A percentile compares a stretch with the other conserved stretches of the same genome.
These are phyloP conservation scores for Penicillium nordicum DNA, from an alignment of 2,329 filamentous ascomycete genomes.

Conservation along the genomic window DNA sequence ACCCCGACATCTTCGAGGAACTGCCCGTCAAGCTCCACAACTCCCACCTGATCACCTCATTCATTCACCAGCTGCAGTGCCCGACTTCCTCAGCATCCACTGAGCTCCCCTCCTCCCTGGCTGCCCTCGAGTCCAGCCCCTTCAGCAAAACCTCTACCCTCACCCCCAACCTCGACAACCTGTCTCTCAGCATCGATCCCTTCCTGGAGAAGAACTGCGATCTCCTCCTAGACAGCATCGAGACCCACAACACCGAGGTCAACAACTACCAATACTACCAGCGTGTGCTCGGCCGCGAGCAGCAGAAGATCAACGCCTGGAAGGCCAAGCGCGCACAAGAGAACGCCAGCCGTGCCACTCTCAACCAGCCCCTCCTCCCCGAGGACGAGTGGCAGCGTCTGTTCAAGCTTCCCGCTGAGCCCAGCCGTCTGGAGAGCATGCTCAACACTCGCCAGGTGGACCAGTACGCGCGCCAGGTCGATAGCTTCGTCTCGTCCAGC, in stretches of 20 bases:
- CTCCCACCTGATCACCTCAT: conserved; percentile 92
- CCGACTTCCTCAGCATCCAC: conserved; percentile 64
- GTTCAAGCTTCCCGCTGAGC: conserved; percentile 96
- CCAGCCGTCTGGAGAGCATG: conserved; percentile 87
- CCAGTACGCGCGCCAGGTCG: conserved; percentile 95
- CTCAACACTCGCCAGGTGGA: conserved; percentile 94
- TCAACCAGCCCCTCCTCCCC: conserved; percentile 83
- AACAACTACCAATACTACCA: conserved; percentile 99
- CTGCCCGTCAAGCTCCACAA: conserved; percentile 89
- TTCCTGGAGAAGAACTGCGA: conserved; percentile 99
- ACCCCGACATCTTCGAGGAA: conserved; percentile 90
- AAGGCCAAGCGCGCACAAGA: conserved; percentile 95
- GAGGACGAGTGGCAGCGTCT: conserved; percentile 98
- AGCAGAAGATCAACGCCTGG: conserved; percentile 95
- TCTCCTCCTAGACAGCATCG: conserved; percentile 91
- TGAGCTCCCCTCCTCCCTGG: conserved; percentile 72
- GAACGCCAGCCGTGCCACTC: conserved; percentile 77
- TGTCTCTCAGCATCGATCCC: conserved; percentile 92
- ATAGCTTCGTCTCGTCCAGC: conserved; percentile 88
- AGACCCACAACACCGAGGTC: conserved; percentile 95
- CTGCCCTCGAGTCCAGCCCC: conserved; percentile 67
- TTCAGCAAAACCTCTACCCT: conserved; percentile 61
- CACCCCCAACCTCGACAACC: conserved; percentile 81
- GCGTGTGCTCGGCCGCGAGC: conserved; percentile 86
- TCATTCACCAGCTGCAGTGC: conserved; percentile 84